These are phyloP conservation scores for Artomyces pyxidatus DNA, from an alignment of 768 basidiomycete genomes.

Conservation along the genomic window DNA sequence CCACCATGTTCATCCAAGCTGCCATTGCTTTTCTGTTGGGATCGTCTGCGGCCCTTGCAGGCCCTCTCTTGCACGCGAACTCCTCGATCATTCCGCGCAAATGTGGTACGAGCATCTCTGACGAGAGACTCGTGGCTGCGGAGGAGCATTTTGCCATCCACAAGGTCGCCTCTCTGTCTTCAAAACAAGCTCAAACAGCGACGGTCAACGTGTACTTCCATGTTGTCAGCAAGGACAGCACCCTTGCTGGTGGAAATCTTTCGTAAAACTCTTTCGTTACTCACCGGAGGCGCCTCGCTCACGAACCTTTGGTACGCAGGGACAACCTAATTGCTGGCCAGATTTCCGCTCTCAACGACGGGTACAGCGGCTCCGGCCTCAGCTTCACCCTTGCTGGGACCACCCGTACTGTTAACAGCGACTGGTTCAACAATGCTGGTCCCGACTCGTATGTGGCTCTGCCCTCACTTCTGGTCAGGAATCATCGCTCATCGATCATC, in stretches of 20 bases:
- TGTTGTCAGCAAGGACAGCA: constrained; percentile 34
- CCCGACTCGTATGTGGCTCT: constrained; percentile 17
- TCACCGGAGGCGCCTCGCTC: not conserved
- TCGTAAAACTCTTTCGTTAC: not conserved
- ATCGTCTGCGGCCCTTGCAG: constrained; percentile 21
- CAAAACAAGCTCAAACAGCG: constrained; percentile 11
- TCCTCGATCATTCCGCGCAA: constrained; percentile 1
- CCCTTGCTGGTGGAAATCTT: constrained; percentile 9
- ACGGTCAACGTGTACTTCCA: constrained; percentile 36
- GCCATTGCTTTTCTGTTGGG: constrained; percentile 23
- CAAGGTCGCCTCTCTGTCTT: constrained; percentile 21
- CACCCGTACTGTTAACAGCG: constrained; percentile 34
- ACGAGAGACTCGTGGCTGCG: constrained; percentile 25
- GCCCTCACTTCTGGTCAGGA: not conserved
- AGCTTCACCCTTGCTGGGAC: constrained; percentile 34
- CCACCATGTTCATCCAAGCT: constrained; percentile 11
- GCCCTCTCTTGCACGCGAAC: constrained; percentile 24
- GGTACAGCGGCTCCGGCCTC: constrained; percentile 30
- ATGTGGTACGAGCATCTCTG: constrained; percentile 20
- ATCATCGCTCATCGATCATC: constrained; percentile 5
- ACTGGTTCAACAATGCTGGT: constrained; percentile 41
- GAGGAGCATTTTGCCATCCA: constrained; percentile 37
- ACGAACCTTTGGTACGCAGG: constrained; percentile 4
- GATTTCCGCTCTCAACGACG: constrained; percentile 36
- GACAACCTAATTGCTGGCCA: constrained; percentile 32